phyloP scores from a whole-genome alignment of 202 grass and related monocot genomes.

The Bolboschoenoplectus hybrid region DNA sequence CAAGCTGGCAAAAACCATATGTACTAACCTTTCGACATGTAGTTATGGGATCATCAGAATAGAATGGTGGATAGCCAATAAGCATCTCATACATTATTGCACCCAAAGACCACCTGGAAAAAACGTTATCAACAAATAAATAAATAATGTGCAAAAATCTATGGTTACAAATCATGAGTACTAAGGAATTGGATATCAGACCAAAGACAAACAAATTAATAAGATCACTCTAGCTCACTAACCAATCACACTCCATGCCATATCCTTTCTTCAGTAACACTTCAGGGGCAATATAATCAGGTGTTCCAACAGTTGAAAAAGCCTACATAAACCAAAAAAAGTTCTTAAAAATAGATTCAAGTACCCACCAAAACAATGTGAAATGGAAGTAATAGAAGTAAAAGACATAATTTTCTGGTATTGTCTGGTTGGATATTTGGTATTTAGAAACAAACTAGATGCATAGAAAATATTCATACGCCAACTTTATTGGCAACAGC shows the following conservation, averaged over 20 bases:
- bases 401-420: background rate
- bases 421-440: background rate
- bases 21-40: slow-evolving; percentile 85
- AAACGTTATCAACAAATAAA: slow-evolving; percentile 27
- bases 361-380: background rate
- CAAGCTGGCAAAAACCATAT: background rate
- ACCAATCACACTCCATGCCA: slow-evolving; percentile 99
- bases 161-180: background rate
- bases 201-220: slow-evolving; percentile 30
- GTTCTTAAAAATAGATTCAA: slow-evolving; percentile 5
- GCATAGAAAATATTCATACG: slow-evolving; percentile 5
- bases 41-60: slow-evolving; percentile 92
- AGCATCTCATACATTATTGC: slow-evolving; percentile 99
- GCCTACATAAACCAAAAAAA: slow-evolving; percentile 55
- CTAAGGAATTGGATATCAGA: slow-evolving; percentile 6
- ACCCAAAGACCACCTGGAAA: slow-evolving; percentile 89
- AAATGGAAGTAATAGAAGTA: slow-evolving; percentile 11
- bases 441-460: background rate
- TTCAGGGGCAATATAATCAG: slow-evolving; percentile 99
- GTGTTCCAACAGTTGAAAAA: slow-evolving; percentile 95
- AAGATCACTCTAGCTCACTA: slow-evolving; percentile 29
- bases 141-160: slow-evolving; percentile 32
- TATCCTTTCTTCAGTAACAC: slow-evolving; percentile 99
- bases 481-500: background rate
- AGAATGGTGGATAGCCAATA: slow-evolving; percentile 97